Evolutionary conservation across 2,329 filamentous ascomycete species (phyloP), one percentile per base, ranked within the genome.

Genomic region (Trichoderma polysporum): DNA sequence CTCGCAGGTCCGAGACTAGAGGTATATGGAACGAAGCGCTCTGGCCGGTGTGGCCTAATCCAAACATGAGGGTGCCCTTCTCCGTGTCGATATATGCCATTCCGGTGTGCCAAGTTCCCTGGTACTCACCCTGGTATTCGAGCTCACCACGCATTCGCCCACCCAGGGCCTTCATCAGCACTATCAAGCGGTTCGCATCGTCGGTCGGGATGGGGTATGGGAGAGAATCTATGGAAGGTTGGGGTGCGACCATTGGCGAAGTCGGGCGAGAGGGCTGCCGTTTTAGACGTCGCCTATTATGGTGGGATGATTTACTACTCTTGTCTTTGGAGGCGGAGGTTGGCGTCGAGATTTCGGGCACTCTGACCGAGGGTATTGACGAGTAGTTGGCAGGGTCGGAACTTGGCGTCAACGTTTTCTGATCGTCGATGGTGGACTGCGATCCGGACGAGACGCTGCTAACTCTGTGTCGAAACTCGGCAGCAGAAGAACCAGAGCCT

Each of bases 61-160:
- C 60, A 73, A 91, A 91, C 81, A 94, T 88, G 69, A 95, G 79
- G 71, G 88, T 89, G 2, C 91, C 91, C 67, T 86, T 87, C 54
- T 92, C 89, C 67, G 92, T 90, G 69, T 94, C 90, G 69, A 95
- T 92, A 74, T 89, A 92, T 74, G 90, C 91, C 69, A 90, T 86
- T n/a, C 91, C 91, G 37, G 83, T 78, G 66, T 85, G 83, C 92
- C 92, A 95, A 1, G 84, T 82, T 17, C 84, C 87, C 27, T 82
- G 81, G 15, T 83, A 81, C 41, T 88, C 86, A 50, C 83, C 83
- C 72, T 90, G 87, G 74, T 92, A 94, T 70, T 92, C 89, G 33
- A 93, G 83, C 71, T 90, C 88, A 66, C 92, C 92, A 72, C 88
- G 89, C 91, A 94, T 95, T 70, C 89, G 86, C 31, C 92, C 92